Conservation (phyloP, 1,284 basidiomycete genomes). For the Cystobasidium slooffiae region DNA sequence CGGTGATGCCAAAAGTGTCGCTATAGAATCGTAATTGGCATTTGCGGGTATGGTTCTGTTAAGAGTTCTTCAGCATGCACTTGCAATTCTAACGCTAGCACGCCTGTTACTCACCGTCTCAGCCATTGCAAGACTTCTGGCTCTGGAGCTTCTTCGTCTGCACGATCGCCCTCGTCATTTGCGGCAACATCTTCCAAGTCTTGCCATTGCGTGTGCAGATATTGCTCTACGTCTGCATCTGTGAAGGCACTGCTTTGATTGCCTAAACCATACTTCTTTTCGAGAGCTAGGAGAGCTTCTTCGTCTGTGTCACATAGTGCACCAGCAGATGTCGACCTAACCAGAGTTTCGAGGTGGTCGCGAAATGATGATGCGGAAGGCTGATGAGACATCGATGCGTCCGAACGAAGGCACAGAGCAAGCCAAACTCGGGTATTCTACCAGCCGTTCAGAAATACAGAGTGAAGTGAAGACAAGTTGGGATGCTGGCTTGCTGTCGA, state of each 20-base stretch:
- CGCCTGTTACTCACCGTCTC: not conserved
- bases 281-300: slow-evolving; percentile 15
- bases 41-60: slow-evolving; percentile 5
- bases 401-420: not conserved
- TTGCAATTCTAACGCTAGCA: not conserved
- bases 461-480: too few species aligned
- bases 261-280: not conserved
- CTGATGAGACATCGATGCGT: not conserved
- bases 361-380: not conserved
- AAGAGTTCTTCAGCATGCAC: not conserved
- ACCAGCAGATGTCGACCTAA: slow-evolving; percentile 26
- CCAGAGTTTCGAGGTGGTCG: slow-evolving; percentile 18
- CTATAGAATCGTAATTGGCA: slow-evolving; percentile 7
- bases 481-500: not conserved
- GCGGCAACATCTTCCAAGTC: not conserved
- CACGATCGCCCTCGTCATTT: not conserved
- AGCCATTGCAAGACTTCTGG: slow-evolving; percentile 25
- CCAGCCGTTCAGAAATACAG: too few species aligned
- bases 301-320: slow-evolving; percentile 30
- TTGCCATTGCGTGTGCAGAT: slow-evolving; percentile 16
- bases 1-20: slow-evolving; percentile 11
- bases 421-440: too few species aligned
- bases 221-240: slow-evolving; percentile 4
- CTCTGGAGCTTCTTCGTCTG: slow-evolving; percentile 3
- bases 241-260: not conserved